Base-by-base conservation (phyloP, 192 early-diverging fungal species). In the Coemansia erecta region DNA sequence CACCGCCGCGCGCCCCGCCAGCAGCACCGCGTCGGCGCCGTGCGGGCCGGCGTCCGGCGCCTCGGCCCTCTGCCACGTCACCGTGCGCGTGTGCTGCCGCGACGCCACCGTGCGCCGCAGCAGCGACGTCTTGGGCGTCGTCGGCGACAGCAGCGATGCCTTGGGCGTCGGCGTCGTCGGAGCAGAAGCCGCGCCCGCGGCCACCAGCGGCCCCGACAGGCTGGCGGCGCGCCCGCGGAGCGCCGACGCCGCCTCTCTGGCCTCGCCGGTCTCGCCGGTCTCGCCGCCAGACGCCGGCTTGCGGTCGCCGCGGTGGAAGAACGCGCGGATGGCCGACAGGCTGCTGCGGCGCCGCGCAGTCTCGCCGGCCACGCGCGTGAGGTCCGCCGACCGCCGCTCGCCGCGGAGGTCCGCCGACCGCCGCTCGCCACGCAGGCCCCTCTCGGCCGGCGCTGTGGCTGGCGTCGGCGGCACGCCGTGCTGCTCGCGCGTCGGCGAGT, bases 1-100 rank as follows among this genome's bases (percentile, higher is more conserved):
- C 21, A 78, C 69, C 3, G 68, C 69, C 8, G 69, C 75, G 8
- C 65, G 69, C 6, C 65, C 64, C 2, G 75, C 63, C 51, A 68
- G 45, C 22, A 78, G 51, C 14, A 37, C 14, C n/a, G 31, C 14
- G 13, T 53, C 26, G 1, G 13, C 31, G 33, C 31, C 33, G 12
- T 53, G 26, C 10, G 51, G 15, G 14, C 51, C 51, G 6, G 49
- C 49, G 24, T 31, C 24, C 12, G 15, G 23, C 15, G 10, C 51
- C 12, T 53, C 28, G 5, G 17, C 51, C 26, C 18, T 53, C 31
- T n/a, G 51, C 51, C 51, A 53, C 17, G 49, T 51, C 49, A 51
- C 49, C 28, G 49, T 31, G 9, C 49, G 19, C 24, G 26, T 18
- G n/a, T n/a, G n/a, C 12, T 31, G 49, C 15, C 26, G 4, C 12